Percentiles rank a stretch among this genome's conserved stretches.
Conservation (phyloP, 345 rosid genomes). For the Dimocarpus longan region DNA sequence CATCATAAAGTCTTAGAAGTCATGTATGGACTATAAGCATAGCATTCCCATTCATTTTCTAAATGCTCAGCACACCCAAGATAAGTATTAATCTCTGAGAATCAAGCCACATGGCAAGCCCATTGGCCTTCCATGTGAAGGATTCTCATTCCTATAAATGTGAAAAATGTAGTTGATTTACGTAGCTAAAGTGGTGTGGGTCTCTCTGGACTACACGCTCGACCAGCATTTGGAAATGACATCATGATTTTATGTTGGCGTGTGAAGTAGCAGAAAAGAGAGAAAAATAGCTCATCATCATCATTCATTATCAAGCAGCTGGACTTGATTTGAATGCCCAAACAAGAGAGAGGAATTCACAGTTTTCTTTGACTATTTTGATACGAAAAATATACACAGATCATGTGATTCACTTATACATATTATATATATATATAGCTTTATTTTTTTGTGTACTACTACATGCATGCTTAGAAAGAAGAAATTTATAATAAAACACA, state of each 20-base stretch:
- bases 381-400: background rate
- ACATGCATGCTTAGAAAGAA: background rate
- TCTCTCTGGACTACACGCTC: constrained; percentile 4
- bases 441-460: background rate
- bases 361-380: background rate
- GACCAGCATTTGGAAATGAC: background rate
- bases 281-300: background rate
- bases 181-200: background rate
- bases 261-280: background rate
- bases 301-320: constrained; percentile 3
- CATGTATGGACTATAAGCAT: too few species aligned
- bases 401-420: too few species aligned
- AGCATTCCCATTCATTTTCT: too few species aligned
- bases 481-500: too few species aligned
- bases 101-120: too few species aligned
- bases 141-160: background rate
- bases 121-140: too few species aligned
- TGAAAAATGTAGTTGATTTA: background rate
- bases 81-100: too few species aligned
- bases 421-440: too few species aligned
- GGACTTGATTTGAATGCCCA: too few species aligned
- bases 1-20: too few species aligned
- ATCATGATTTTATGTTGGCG: constrained; percentile 7
- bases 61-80: too few species aligned
- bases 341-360: background rate